Evolutionary conservation across 441 rosid species (phyloP), one percentile per base, ranked within the genome.

Genomic region (Pelargonium citronellum): DNA sequence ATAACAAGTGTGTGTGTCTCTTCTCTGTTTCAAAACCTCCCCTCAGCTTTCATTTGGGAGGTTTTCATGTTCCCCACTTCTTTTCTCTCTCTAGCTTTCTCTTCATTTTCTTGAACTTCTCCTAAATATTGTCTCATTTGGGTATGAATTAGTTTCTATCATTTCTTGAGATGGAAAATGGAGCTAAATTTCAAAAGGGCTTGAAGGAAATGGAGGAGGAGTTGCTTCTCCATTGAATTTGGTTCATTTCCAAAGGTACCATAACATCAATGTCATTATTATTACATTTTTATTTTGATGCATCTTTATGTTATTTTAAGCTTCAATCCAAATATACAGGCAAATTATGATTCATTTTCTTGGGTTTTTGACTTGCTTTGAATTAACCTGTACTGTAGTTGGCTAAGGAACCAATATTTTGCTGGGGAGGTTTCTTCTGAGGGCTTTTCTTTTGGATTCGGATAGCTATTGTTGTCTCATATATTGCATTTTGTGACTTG

Each of bases 1-100:
- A 22, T 22, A 1, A 22, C 24, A 22, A 22, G 24, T 22, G 24
- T 22, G 30, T 41, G 10, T 49, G 57, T 49, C 57, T 13, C 15
- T 49, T 49, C 57, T 49, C 15, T 11, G 57, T 27, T 27, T 27
- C 30, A 49, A 15, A 49, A 15, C 57, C 57, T 49, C 7, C 57
- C n/a, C 57, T 11, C 13, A 49, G 57, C 57, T 13, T 13, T 4
- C 57, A 11, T 13, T 11, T 3, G 17, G 57, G 57, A 49, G 57
- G 57, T 49, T 49, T 49, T 49, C 57, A 13, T 49, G 57, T 49
- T 49, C 57, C 17, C 57, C 57, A 49, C 57, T 49, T 49, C 57
- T 49, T 13, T 49, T 49, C 15, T 49, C 57, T 27, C 30, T 27
- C 30, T 27, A 27, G 30, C 30, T 27, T 27, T 27, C 30, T 27